Evolutionary conservation across 306 rosid species (phyloP).

Genomic region (Nissolia schottii): DNA sequence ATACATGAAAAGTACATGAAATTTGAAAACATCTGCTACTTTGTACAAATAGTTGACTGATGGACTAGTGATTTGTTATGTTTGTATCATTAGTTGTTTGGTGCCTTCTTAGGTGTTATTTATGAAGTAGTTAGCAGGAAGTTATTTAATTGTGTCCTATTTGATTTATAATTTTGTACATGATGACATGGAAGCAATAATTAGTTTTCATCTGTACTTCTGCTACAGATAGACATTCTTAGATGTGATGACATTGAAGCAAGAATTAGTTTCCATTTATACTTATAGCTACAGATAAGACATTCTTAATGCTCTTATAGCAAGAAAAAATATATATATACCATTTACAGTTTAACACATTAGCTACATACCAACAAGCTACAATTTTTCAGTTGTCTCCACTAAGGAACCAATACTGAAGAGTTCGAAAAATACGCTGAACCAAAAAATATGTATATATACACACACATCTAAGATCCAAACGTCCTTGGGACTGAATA

Average conservation of each 20-base stretch:
- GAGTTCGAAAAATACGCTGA: neutral
- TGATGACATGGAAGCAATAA: constrained; percentile 21
- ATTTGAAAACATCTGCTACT: constrained; percentile 20
- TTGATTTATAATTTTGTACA: constrained; percentile 32
- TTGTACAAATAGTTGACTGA: constrained; percentile 33
- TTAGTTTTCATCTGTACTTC: neutral
- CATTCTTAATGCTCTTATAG: too few species aligned
- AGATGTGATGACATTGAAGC: too few species aligned
- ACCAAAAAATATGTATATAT: neutral
- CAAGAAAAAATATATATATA: too few species aligned
- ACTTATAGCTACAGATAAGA: too few species aligned
- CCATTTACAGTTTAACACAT: too few species aligned
- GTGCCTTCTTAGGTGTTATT: constrained; percentile 29
- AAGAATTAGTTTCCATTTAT: too few species aligned
- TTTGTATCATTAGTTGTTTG: constrained; percentile 32
- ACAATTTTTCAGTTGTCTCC: too few species aligned
- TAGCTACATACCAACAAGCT: too few species aligned
- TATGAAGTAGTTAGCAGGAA: constrained; percentile 23
- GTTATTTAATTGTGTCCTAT: constrained; percentile 12
- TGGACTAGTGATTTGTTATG: constrained; percentile 20
- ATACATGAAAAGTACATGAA: neutral
- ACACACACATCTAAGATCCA: neutral
- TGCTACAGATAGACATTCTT: neutral
- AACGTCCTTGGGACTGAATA: neutral
- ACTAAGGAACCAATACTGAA: neutral